Evolutionary conservation across 257 asterid genomes (phyloP).

Genomic region (Paraleonurus japonicus): DNA sequence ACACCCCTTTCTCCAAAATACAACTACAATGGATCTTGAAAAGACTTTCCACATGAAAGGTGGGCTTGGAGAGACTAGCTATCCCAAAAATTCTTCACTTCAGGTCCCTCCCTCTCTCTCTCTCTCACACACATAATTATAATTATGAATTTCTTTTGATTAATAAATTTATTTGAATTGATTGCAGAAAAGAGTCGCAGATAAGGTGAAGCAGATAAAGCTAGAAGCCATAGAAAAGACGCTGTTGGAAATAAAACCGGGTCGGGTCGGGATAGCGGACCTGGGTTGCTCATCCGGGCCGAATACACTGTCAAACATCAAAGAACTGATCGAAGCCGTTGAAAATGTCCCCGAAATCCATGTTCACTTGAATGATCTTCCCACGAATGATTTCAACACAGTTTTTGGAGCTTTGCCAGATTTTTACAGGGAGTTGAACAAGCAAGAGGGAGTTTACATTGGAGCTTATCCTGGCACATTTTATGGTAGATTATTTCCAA

Average conservation of each 20-base stretch:
- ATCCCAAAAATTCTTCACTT: constrained; percentile 64
- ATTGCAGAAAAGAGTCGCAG: constrained; percentile 75
- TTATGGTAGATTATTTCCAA: constrained; percentile 85
- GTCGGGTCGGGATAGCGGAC: constrained; percentile 85
- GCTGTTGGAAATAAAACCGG: constrained; percentile 40
- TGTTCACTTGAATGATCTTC: constrained; percentile 77
- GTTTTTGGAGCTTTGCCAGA: constrained; percentile 79
- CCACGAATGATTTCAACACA: constrained; percentile 78
- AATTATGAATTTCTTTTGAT: background rate
- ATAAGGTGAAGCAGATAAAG: constrained; percentile 64
- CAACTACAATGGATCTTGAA: constrained; percentile 58
- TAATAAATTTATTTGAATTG: background rate
- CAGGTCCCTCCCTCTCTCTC: constrained; percentile 46
- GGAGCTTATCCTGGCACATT: constrained; percentile 89
- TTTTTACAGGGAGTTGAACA: constrained; percentile 43
- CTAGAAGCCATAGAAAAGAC: constrained; percentile 47
- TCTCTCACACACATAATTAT: background rate
- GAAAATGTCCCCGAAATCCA: constrained; percentile 54
- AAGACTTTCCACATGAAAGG: constrained; percentile 86
- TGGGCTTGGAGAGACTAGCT: constrained; percentile 68
- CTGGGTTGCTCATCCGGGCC: constrained; percentile 95
- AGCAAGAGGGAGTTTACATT: constrained; percentile 39
- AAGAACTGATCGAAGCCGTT: constrained; percentile 46
- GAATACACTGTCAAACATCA: constrained; percentile 62
- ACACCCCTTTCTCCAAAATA: background rate